These are phyloP conservation scores for Myriosclerotinia curreyana DNA, from an alignment of 2,329 filamentous ascomycete species.

Conservation along the genomic window DNA sequence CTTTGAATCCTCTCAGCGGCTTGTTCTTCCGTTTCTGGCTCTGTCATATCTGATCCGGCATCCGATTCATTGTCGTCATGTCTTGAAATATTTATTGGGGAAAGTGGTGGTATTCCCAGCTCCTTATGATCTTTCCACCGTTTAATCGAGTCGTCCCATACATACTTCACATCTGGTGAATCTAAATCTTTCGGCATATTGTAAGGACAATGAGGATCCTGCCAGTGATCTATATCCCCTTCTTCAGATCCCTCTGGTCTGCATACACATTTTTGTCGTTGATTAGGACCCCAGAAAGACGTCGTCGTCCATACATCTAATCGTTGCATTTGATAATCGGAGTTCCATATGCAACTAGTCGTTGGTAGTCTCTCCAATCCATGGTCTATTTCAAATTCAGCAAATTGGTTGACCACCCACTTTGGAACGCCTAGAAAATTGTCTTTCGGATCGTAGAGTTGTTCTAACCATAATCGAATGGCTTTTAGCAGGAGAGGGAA, in stretches of 20 bases:
- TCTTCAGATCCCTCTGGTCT: too few species aligned
- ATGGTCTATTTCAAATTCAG: background rate
- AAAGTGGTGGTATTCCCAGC: too few species aligned
- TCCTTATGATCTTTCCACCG: background rate
- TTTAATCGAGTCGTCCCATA: background rate
- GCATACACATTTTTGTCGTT: constrained; percentile 14
- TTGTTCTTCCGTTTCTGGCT: too few species aligned
- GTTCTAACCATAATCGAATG: constrained; percentile 12
- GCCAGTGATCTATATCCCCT: background rate
- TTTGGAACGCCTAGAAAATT: background rate
- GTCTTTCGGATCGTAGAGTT: background rate
- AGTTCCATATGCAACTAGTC: constrained; percentile 26
- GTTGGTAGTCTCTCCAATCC: constrained; percentile 11
- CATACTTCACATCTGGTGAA: constrained; percentile 9
- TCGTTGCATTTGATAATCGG: constrained; percentile 23
- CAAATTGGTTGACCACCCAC: background rate
- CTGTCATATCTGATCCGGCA: too few species aligned
- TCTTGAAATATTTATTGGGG: too few species aligned
- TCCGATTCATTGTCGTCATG: too few species aligned
- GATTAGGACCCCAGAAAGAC: constrained; percentile 4
- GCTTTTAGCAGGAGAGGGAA: constrained; percentile 8
- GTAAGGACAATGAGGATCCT: constrained; percentile 2
- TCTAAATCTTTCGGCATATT: constrained; percentile 5
- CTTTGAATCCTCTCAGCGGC: background rate
- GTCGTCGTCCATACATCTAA: constrained; percentile 18